Base-by-base conservation (phyloP, 2,329 filamentous ascomycete genomes). In the Monosporascus sp. region DNA sequence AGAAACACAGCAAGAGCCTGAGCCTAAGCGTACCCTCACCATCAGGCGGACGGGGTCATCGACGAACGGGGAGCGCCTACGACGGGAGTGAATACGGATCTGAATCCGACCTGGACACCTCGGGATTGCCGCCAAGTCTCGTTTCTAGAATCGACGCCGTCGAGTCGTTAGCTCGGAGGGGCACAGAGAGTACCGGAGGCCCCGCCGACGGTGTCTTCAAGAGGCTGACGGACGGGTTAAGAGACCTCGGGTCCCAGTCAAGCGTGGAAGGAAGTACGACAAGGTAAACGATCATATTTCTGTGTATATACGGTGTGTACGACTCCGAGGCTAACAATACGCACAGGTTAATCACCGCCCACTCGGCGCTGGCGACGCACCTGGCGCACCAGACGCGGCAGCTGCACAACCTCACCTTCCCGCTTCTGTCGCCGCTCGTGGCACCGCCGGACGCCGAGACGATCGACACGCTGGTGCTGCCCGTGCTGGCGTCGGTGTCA, bases 71-170 rank as follows among this genome's bases (percentile, higher is more conserved):
- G 48, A 84, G 79, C 69, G 76, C 82, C 41, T 89, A 89, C 63
- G 86, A 89, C 63, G 86, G 87, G 7, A 88, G 84, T 59, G 85
- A 90, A 65, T 90, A 88, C 65, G 86, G 87, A 6, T 87, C 83
- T 1, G 85, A 88, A 58, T 85, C 84, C 3, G 87, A 89, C 63
- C 72, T 89, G 18, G 86, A 89, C 37, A 77, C 80, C 11, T 75
- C 84, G n/a, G 84, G 84, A 20, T 85, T 90, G 65, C 81, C 84
- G 7, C 77, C 82, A 0, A 83, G 80, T 24, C 70, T 91, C 47
- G 80, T 89, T 50, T 79, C 83, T 41, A 83, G 83, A 67, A 88
- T 91, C 64, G 85, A 88, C 59, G 84, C 83, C 25, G 80, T 91
- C 45, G 88, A 90, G 68, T 84, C 83, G 52, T 70, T 90, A 51